These are phyloP conservation scores for Fraxinus pennsylvanica DNA, from an alignment of 257 asterid species.

Conservation along the genomic window DNA sequence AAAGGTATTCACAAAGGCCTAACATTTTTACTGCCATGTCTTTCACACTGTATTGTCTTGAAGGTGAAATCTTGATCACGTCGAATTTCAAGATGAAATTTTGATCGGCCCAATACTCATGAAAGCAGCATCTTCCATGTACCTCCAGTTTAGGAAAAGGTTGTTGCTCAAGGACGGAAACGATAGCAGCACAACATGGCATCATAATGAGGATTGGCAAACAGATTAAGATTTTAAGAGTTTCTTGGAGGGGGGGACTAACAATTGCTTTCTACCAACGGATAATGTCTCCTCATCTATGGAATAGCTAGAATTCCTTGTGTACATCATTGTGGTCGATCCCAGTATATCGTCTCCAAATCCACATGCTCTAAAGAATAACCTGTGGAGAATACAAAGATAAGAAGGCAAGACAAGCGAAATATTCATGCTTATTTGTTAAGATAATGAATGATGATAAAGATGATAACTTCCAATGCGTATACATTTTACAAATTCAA, in stretches of 20 bases:
- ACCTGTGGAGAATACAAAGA: conserved; percentile 39
- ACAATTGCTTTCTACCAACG: conserved; percentile 64
- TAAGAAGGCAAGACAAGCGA: neutral
- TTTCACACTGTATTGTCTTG: neutral
- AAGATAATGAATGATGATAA: neutral
- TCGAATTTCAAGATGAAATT: neutral
- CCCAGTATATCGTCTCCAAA: conserved; percentile 71
- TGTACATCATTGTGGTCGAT: conserved; percentile 88
- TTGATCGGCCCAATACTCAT: neutral
- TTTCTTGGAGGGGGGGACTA: conserved; percentile 50
- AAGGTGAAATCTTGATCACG: neutral
- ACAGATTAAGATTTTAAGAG: conserved; percentile 14
- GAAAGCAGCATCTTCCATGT: neutral
- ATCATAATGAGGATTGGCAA: neutral
- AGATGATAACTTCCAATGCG: neutral
- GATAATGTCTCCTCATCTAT: conserved; percentile 36
- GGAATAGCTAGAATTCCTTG: conserved; percentile 37
- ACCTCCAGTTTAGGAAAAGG: neutral
- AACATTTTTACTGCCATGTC: neutral
- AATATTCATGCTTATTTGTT: neutral
- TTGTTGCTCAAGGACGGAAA: neutral
- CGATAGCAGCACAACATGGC: neutral
- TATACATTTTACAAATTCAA: neutral
- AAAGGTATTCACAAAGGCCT: neutral
- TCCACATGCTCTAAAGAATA: conserved; percentile 69